These are phyloP conservation scores for Xylariaceae sp. DNA, from an alignment of 2,329 filamentous ascomycete genomes.

Conservation along the genomic window DNA sequence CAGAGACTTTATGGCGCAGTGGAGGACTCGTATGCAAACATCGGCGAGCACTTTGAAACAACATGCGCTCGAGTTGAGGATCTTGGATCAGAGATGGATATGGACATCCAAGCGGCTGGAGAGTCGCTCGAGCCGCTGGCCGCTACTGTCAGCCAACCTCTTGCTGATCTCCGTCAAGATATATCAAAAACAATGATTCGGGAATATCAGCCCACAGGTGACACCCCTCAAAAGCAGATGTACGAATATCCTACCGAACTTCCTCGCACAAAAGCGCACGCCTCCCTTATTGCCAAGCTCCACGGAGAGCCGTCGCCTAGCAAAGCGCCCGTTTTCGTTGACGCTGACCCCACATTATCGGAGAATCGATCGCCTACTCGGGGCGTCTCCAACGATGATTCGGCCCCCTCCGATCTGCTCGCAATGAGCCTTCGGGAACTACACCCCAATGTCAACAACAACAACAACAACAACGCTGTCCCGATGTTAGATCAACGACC, in stretches of 20 bases:
- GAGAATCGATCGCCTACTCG: constrained; percentile 27
- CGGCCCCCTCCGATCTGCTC: constrained; percentile 26
- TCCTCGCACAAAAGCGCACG: constrained; percentile 60
- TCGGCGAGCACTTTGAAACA: constrained; percentile 63
- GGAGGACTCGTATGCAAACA: constrained; percentile 64
- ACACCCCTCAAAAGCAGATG: constrained; percentile 72
- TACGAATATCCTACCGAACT: constrained; percentile 78
- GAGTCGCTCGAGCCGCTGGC: constrained; percentile 57
- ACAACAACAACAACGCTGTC: constrained; percentile 36
- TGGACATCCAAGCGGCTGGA: constrained; percentile 53
- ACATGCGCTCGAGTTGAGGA: constrained; percentile 62
- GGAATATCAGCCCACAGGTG: constrained; percentile 80
- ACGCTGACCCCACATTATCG: constrained; percentile 30
- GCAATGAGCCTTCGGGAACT: constrained; percentile 50
- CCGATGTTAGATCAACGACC: constrained; percentile 39
- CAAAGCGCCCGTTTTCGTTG: constrained; percentile 39
- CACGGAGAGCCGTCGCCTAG: constrained; percentile 33
- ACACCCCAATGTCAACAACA: constrained; percentile 45
- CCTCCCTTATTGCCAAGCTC: constrained; percentile 39
- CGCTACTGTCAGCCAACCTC: constrained; percentile 58
- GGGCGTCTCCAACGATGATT: constrained; percentile 21
- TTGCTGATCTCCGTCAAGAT: constrained; percentile 64
- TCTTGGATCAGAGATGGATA: constrained; percentile 62
- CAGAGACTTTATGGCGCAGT: constrained; percentile 60
- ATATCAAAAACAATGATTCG: constrained; percentile 59